These are phyloP conservation scores for Plasmodium vivax DNA, from an alignment of 169 alveolate species.

Conservation along the genomic window DNA sequence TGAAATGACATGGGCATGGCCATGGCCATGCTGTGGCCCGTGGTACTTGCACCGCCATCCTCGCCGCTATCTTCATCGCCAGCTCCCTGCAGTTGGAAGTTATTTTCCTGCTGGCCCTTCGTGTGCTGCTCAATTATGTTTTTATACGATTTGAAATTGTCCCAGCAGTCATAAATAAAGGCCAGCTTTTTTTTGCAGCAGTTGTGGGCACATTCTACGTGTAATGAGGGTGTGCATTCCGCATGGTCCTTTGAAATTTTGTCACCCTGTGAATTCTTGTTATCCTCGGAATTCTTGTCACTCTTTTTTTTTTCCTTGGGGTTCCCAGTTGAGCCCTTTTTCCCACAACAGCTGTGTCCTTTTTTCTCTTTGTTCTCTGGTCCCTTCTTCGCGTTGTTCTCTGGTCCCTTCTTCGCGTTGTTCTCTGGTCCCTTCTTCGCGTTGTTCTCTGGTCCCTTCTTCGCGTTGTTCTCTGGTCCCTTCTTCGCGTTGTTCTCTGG, in stretches of 20 bases:
- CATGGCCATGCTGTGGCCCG: neutral
- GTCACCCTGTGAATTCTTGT: neutral
- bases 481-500: neutral
- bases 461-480: neutral
- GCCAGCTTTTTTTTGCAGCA: constrained; percentile 24
- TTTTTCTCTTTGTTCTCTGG: neutral
- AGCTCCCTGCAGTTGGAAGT: neutral
- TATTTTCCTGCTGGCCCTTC: neutral
- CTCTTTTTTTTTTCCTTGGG: neutral
- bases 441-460: neutral
- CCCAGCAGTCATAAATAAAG: constrained; percentile 45
- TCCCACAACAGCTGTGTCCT: neutral
- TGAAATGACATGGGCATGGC: constrained; percentile 71
- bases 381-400: neutral
- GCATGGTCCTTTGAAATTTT: neutral
- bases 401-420: neutral
- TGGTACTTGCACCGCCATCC: neutral
- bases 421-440: no score
- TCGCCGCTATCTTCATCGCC: neutral
- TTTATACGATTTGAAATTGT: constrained; percentile 10
- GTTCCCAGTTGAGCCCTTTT: neutral
- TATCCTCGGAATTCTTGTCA: neutral
- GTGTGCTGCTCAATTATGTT: constrained; percentile 13
- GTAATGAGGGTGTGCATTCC: constrained; percentile 3
- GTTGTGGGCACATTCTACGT: neutral